A percentile compares a stretch with the other conserved stretches of the same genome.
Evolutionary conservation across 2,329 filamentous ascomycete species (phyloP).

Genomic region (Fusarium subglutinans): DNA sequence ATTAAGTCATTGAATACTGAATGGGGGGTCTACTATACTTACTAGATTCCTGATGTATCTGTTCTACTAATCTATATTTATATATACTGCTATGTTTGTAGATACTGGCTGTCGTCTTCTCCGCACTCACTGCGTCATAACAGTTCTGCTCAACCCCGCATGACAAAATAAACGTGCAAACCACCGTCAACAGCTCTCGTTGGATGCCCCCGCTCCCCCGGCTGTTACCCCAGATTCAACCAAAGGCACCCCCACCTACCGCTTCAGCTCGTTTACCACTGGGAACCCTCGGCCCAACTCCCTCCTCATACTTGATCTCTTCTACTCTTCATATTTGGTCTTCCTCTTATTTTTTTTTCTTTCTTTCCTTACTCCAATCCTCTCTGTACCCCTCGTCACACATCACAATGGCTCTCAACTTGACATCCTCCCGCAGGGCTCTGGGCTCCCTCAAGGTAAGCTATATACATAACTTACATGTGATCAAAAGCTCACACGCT

Average conservation of each 20-base stretch:
- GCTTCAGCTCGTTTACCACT: constrained; percentile 38
- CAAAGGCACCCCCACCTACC: constrained; percentile 18
- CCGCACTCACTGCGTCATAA: constrained; percentile 13
- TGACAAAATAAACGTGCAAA: constrained; percentile 32
- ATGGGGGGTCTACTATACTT: neutral
- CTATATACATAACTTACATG: constrained; percentile 3
- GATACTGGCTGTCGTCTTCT: constrained; percentile 1
- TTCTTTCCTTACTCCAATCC: constrained; percentile 1
- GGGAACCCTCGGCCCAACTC: constrained; percentile 39
- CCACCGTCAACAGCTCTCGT: neutral
- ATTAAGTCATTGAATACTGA: rapidly evolving
- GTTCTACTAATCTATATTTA: neutral
- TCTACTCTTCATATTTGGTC: neutral
- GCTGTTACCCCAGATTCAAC: constrained; percentile 39
- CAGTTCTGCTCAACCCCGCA: constrained; percentile 13
- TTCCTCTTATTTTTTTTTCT: neutral
- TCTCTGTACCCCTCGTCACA: neutral
- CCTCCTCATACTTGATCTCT: constrained; percentile 1
- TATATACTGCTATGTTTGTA: neutral
- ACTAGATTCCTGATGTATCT: neutral
- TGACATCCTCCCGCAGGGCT: constrained; percentile 69
- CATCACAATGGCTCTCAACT: constrained; percentile 69
- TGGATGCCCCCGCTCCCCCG: constrained; percentile 35
- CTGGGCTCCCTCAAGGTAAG: constrained; percentile 72
- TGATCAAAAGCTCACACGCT: constrained; percentile 1